Base-by-base conservation (phyloP, 2,329 filamentous ascomycete genomes). In the Monilinia fructicola region DNA sequence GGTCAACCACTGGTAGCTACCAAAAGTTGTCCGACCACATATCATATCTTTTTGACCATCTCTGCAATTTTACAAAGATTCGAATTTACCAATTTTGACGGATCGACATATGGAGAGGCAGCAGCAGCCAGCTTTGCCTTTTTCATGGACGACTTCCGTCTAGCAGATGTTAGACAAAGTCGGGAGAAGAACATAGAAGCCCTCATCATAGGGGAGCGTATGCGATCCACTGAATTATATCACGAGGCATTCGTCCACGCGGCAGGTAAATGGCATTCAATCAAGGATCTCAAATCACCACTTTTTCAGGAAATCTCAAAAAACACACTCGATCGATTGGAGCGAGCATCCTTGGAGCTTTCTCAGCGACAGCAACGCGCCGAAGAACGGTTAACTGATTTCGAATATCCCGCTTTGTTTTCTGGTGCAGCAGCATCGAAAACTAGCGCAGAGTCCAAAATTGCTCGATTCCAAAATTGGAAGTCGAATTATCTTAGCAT, bases 211-310 rank as follows among this genome's bases (percentile, higher is more conserved):
- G 93, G 91, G 66, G 94, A 99, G 79, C 86, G 86, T 48, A 91
- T 98, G 87, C 88, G 89, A 67, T 96, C 86, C 58, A 86, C 89
- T 73, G 84, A 88, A 10, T 83, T 99, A 2, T 98, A 96, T 78
- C 92, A 91, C 67, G 93, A 97, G 77, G 92, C 92, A 0, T 98
- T 97, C 74, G 88, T 93, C 6, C 95, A 98, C 77, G 92, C 89
- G 0, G 92, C 91, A 12, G 95, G 94, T 60, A 96, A 95, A 78
- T 92, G 94, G 67, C 85, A 91, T 26, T 83, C 92, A 42, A 86
- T 93, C 67, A 83, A 87, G 65, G 81, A 84, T 2, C 79, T 93
- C 56, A 85, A 87, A 54, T 88, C 87, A 60, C 85, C 87, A 0
- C 85, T 95, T 58, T 93, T 87, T 77, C 81, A 83, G 35, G 81